Evolutionary conservation across 2,329 filamentous ascomycete genomes (phyloP).

Genomic region (Neonectria punicea): DNA sequence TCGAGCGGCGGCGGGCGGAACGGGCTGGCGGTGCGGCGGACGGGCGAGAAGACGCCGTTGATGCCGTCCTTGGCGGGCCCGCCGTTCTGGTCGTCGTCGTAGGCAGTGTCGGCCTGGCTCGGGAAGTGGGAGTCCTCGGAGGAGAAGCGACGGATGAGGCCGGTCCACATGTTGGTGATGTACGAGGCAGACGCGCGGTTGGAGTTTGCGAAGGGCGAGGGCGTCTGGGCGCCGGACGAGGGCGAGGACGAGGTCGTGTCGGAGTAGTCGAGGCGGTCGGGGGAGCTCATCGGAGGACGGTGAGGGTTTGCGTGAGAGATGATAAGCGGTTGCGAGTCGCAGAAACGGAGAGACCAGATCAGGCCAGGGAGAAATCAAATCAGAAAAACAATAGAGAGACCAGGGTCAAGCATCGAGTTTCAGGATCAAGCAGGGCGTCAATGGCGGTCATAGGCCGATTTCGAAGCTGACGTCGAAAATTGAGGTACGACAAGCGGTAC

Average conservation of each 20-base stretch:
- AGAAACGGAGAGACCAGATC: slow-evolving; percentile 3
- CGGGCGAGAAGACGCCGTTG: slow-evolving; percentile 65
- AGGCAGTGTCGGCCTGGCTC: slow-evolving; percentile 43
- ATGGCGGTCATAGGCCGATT: not conserved
- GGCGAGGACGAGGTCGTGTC: slow-evolving; percentile 38
- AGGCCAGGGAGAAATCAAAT: slow-evolving; percentile 7
- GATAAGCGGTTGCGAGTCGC: not conserved
- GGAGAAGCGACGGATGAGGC: slow-evolving; percentile 75
- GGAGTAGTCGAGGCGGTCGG: slow-evolving; percentile 36
- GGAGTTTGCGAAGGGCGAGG: slow-evolving; percentile 30
- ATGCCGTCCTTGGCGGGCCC: slow-evolving; percentile 56
- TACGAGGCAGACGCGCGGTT: slow-evolving; percentile 42
- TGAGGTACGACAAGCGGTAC: not conserved
- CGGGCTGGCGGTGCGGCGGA: slow-evolving; percentile 72
- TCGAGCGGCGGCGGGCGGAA: slow-evolving; percentile 91
- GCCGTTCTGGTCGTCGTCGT: slow-evolving; percentile 30
- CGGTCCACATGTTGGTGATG: slow-evolving; percentile 61
- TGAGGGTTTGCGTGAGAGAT: not conserved
- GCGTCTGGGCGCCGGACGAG: slow-evolving; percentile 40
- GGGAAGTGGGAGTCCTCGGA: slow-evolving; percentile 53
- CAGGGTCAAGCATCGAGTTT: slow-evolving; percentile 9
- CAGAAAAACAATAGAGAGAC: slow-evolving; percentile 7
- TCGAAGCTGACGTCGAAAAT: not conserved
- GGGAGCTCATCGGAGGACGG: slow-evolving; percentile 31
- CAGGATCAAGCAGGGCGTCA: slow-evolving; percentile 9